Base-by-base conservation (phyloP, 148 eudicot genomes). In the Rhododendron ovatum region DNA sequence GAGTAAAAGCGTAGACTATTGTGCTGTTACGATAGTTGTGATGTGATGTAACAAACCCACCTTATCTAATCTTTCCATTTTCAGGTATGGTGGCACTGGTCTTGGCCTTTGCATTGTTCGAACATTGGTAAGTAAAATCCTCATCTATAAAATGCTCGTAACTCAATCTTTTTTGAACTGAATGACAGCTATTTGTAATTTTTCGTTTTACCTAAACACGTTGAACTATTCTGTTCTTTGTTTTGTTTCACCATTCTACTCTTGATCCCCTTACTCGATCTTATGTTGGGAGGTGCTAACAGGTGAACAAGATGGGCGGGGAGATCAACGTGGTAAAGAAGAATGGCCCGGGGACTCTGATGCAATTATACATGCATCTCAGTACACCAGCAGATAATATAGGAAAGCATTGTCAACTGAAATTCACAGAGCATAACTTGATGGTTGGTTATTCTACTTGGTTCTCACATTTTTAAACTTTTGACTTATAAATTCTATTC, bases 71-170 rank as follows among this genome's bases (percentile, higher is more conserved):
- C 35, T 82, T 30, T 55, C 51, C 47, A 22, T 63, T 88, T 87
- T 85, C 95, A 96, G 98, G 96, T 98, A 97, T 88, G 99, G 99
- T 73, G 99, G 99, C 83, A 97, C 99, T 88, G 99, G 99, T 69
- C 93, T 97, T 89, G 99, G 99, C 85, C 92, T 97, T 82, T 97
- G 99, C 92, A 97, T 97, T 63, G 99, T 97, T 79, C 90, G 94
- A 81, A 95, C 98, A 82, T 88, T 97, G 98, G 99, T 97, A 82
- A 92, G 99, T 90, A 61, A 28, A 85, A 17, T n/a, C 78, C n/a
- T 53, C 43, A 20, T 14, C 57, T 41, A 22, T 4, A 14, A 33
- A 15, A 33, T 14, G 1, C 45, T 48, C 17, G 18, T 48, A 69
- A 18, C 75, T 69, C 63, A 45, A 59, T 33, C 79, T 48, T 71